Percentiles rank a stretch among this genome's conserved stretches.
phyloP scores from a whole-genome alignment of 1,139 yeast species.

The Debaryomyces fabryi region DNA sequence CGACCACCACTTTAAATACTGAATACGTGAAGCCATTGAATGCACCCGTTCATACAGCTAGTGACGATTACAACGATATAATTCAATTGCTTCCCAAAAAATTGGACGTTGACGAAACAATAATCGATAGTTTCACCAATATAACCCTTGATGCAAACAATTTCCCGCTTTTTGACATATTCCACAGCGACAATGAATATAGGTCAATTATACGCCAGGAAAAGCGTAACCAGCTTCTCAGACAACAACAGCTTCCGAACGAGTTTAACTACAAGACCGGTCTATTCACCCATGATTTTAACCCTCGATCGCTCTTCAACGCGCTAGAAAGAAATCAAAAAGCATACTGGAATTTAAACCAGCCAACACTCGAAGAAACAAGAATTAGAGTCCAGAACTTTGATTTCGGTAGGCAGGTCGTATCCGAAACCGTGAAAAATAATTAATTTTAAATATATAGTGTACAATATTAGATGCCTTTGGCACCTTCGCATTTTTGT shows the following conservation, averaged over 20 bases:
- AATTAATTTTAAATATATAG: background rate
- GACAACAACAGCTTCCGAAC: constrained; percentile 13
- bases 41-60: background rate
- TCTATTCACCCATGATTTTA: constrained; percentile 28
- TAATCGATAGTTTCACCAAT: constrained; percentile 21
- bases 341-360: constrained; percentile 20
- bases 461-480: background rate
- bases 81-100: constrained; percentile 28
- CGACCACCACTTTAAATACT: constrained; percentile 23
- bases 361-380: constrained; percentile 20
- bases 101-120: constrained; percentile 24
- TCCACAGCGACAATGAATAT: constrained; percentile 19
- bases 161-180: constrained; percentile 28
- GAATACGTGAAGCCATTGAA: constrained; percentile 20
- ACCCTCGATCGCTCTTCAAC: constrained; percentile 26
- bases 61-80: constrained; percentile 20
- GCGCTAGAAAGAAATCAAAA: constrained; percentile 18
- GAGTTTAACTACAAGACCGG: constrained; percentile 28
- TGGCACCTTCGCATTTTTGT: background rate
- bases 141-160: constrained; percentile 22
- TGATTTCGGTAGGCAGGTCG: constrained; percentile 25
- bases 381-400: constrained; percentile 25
- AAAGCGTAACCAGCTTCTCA: constrained; percentile 13
- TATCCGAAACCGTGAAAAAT: constrained; percentile 17
- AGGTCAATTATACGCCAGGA: constrained; percentile 12